Evolutionary conservation across 495 filamentous ascomycete species (phyloP).

Genomic region (Talaromyces liani): DNA sequence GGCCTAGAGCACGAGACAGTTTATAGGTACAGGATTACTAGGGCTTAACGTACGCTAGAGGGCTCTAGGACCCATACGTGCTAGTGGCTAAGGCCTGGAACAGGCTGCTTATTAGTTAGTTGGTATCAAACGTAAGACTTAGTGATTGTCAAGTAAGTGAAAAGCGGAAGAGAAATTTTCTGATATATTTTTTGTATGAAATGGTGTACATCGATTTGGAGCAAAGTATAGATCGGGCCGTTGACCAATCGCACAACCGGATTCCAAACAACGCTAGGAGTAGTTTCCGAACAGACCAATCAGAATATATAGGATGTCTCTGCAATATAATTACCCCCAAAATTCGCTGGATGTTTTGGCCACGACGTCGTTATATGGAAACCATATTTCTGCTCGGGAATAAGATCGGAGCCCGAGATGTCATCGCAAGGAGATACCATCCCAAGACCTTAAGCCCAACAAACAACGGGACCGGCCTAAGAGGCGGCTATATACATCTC

Average conservation of each 20-base stretch:
- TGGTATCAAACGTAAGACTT: no score
- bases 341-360: neutral
- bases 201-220: neutral
- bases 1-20: no score
- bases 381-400: neutral
- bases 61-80: no score
- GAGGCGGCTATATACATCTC: neutral
- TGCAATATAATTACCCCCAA: neutral
- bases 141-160: no score
- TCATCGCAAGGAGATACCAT: neutral
- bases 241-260: neutral
- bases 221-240: neutral
- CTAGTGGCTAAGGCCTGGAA: no score
- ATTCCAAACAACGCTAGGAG: neutral
- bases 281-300: conserved; percentile 6
- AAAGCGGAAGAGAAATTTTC: no score
- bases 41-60: no score
- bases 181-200: no score
- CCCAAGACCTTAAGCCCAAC: neutral
- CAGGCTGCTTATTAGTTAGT: no score
- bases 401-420: neutral
- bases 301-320: neutral
- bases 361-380: neutral
- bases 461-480: neutral
- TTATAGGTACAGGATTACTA: no score